Evolutionary conservation across 192 early-diverging fungal genomes (phyloP).

Genomic region (Jimgerdemannia flammicorona): DNA sequence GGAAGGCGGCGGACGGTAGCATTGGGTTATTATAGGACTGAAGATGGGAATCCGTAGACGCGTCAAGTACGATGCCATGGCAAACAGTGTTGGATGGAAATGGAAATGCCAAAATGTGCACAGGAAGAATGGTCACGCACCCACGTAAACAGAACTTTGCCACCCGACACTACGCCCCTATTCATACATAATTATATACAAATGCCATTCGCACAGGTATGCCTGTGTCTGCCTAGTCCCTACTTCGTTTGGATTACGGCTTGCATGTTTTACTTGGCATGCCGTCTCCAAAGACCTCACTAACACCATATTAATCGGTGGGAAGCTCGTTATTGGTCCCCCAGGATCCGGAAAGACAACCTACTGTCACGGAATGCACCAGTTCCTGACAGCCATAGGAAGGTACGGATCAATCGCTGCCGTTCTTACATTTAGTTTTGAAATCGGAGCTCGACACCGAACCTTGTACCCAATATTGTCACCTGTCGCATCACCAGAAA

Average conservation of each 20-base stretch:
- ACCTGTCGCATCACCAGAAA: slow-evolving; percentile 36
- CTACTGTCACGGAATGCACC: slow-evolving; percentile 88
- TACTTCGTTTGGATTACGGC: too few species aligned
- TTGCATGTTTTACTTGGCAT: too few species aligned
- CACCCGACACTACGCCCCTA: too few species aligned
- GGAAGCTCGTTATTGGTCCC: slow-evolving; percentile 89
- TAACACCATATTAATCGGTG: slow-evolving; percentile 1
- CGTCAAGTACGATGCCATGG: not conserved
- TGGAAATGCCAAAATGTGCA: too few species aligned
- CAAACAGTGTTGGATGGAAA: not conserved
- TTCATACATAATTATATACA: not conserved
- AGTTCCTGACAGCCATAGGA: slow-evolving; percentile 78
- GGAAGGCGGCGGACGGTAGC: not conserved
- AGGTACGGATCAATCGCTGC: slow-evolving; percentile 26
- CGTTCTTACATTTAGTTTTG: not conserved
- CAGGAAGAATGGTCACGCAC: too few species aligned
- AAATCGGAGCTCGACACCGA: not conserved
- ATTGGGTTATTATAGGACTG: not conserved
- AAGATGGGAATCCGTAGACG: not conserved
- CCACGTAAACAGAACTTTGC: too few species aligned
- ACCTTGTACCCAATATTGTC: not conserved
- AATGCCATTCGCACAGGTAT: slow-evolving; percentile 25
- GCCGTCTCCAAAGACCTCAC: not conserved
- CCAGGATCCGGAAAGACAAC: slow-evolving; percentile 96
- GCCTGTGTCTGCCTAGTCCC: too few species aligned